Evolutionary conservation across 305 asterid species (phyloP), one percentile per base, ranked within the genome.

Genomic region (Galium porrigens): DNA sequence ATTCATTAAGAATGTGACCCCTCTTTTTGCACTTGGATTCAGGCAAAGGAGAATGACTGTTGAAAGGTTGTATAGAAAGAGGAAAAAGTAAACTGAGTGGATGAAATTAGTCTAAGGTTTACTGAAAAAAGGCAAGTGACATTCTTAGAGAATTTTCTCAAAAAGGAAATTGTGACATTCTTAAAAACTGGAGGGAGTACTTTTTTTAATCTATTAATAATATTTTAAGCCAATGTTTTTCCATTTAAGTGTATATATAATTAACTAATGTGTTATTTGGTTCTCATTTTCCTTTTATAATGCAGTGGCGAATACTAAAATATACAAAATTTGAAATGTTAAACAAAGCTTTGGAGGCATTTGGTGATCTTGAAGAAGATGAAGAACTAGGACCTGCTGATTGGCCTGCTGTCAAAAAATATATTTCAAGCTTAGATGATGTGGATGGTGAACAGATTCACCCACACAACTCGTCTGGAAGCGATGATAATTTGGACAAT

Each of bases 321-420:
- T 94, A 80, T 83, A 94, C 97, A 34, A 87, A 87, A 79, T 76
- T 81, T 74, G 96, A 94, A 80, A 87, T 94, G 99, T 59, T 89
- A 87, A 89, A 87, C 79, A 86, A 94, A 84, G 99, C 99, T 56
- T 76, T 86, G 39, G 90, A 84, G 80, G 90, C 99, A 75, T 94
- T 89, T 72, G 83, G 90, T 73, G 86, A 83, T 70, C 97, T 94
- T 71, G 97, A 84, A 64, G 99, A 94, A 66, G 99, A 94, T 64
- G 96, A 89, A 81, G 99, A 94, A 78, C 77, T 94, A 61, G 99
- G 99, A 59, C 99, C 96, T 66, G 88, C 85, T 62, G 99, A 94
- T 76, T 94, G 99, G 99, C 72, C 83, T 63, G 82, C 95, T 67
- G 94, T 94, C 76, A 84, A 80, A 67, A 82, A 78, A 76, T 84